Evolutionary conservation across 805 yeast genomes (phyloP).

Genomic region (Saccharomycopsis synnaedendra): DNA sequence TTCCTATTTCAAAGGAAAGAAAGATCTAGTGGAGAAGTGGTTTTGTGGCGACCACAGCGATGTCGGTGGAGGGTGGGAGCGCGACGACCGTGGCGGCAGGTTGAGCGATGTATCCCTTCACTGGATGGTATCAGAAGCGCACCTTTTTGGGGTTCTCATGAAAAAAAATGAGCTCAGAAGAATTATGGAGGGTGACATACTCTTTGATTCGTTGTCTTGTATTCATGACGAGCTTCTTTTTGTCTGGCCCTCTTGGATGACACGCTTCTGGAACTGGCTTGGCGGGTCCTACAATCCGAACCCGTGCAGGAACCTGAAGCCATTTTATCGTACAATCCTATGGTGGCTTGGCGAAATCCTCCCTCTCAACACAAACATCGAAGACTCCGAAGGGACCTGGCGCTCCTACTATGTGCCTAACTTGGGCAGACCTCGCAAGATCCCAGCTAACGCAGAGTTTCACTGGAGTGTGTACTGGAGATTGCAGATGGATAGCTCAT

Average conservation of each 20-base stretch:
- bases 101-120: conserved; percentile 42
- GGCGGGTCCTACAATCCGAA: not conserved
- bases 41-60: conserved; percentile 64
- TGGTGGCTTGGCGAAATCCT: conserved; percentile 59
- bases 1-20: not conserved
- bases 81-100: conserved; percentile 32
- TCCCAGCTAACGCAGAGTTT: conserved; percentile 35
- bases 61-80: conserved; percentile 57
- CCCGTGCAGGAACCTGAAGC: not conserved
- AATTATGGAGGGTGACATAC: conserved; percentile 27
- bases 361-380: conserved; percentile 45
- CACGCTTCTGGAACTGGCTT: not conserved
- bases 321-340: conserved; percentile 19
- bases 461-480: conserved; percentile 63
- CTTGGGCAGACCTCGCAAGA: conserved; percentile 38
- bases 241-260: not conserved
- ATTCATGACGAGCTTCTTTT: conserved; percentile 40
- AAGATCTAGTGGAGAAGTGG: conserved; percentile 43
- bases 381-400: conserved; percentile 40
- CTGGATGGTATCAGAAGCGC: conserved; percentile 50
- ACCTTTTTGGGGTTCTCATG: conserved; percentile 38
- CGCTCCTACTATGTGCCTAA: conserved; percentile 40
- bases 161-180: conserved; percentile 32
- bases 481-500: conserved; percentile 32
- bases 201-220: conserved; percentile 34